Conservation (phyloP, 2,329 filamentous ascomycete genomes). For the Fusarium luffae region DNA sequence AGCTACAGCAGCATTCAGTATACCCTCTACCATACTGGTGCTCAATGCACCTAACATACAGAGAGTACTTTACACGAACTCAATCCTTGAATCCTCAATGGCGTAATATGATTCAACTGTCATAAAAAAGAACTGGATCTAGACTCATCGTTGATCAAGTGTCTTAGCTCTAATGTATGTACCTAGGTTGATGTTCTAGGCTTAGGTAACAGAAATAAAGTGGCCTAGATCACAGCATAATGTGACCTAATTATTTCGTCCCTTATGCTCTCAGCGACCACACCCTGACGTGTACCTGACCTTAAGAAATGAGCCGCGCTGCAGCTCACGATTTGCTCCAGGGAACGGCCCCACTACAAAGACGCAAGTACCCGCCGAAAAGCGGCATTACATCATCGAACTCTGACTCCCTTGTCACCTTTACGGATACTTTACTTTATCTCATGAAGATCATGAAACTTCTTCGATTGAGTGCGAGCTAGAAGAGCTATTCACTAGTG, state of each 20-base stretch:
- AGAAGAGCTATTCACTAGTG: background rate
- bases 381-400: slow-evolving; percentile 46
- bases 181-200: too few relatives aligned
- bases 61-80: background rate
- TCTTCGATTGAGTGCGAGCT: slow-evolving; percentile 9
- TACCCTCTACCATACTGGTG: background rate
- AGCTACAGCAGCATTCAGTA: too few relatives aligned
- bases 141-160: slow-evolving; percentile 10
- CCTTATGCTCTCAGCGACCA: too few relatives aligned
- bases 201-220: too few relatives aligned
- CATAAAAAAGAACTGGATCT: slow-evolving; percentile 6
- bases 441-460: slow-evolving; percentile 26
- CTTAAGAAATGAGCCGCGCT: slow-evolving; percentile 26
- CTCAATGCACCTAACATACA: background rate
- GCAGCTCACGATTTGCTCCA: slow-evolving; percentile 15
- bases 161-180: slow-evolving; percentile 7
- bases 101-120: slow-evolving; percentile 16
- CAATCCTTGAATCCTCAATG: background rate
- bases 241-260: too few relatives aligned
- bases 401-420: slow-evolving; percentile 1
- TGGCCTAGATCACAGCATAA: too few relatives aligned
- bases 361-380: slow-evolving; percentile 10
- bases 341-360: slow-evolving; percentile 21
- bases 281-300: background rate
- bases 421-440: background rate